Evolutionary conservation across 2,329 filamentous ascomycete genomes (phyloP).

Genomic region (Stagonosporopsis rhizophila): DNA sequence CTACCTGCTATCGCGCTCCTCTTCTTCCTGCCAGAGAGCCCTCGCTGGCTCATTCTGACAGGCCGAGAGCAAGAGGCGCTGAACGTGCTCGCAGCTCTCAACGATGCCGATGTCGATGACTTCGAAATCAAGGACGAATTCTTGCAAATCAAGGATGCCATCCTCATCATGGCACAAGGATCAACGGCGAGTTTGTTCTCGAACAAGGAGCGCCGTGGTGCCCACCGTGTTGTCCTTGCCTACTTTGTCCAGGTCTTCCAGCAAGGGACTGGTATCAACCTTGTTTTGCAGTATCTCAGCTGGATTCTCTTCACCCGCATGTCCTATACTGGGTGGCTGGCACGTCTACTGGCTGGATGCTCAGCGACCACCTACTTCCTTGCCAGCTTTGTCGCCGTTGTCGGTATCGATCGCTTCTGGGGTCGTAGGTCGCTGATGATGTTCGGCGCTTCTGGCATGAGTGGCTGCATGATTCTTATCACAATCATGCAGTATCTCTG

Average conservation of each 20-base stretch:
- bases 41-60: constrained; percentile 65
- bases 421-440: constrained; percentile 46
- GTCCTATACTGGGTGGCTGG: constrained; percentile 56
- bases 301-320: constrained; percentile 61
- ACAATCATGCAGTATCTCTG: constrained; percentile 38
- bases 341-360: constrained; percentile 46
- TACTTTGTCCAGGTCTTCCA: constrained; percentile 55
- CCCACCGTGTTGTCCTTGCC: constrained; percentile 53
- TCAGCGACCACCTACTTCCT: constrained; percentile 50
- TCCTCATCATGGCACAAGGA: constrained; percentile 41
- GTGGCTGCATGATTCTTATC: constrained; percentile 42
- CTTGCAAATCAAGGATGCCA: constrained; percentile 47
- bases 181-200: constrained; percentile 31
- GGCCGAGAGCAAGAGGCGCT: constrained; percentile 57
- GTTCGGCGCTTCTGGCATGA: constrained; percentile 47
- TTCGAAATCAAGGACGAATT: constrained; percentile 50
- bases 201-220: constrained; percentile 49
- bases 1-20: constrained; percentile 61
- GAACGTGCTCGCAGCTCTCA: constrained; percentile 41
- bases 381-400: constrained; percentile 46
- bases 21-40: constrained; percentile 62
- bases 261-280: constrained; percentile 48
- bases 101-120: constrained; percentile 34
- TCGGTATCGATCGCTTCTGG: constrained; percentile 49
- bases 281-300: constrained; percentile 51